Evolutionary conservation across 176 grass and related monocot genomes (phyloP), one percentile per base, ranked within the genome.

Genomic region (Zea luxurians): DNA sequence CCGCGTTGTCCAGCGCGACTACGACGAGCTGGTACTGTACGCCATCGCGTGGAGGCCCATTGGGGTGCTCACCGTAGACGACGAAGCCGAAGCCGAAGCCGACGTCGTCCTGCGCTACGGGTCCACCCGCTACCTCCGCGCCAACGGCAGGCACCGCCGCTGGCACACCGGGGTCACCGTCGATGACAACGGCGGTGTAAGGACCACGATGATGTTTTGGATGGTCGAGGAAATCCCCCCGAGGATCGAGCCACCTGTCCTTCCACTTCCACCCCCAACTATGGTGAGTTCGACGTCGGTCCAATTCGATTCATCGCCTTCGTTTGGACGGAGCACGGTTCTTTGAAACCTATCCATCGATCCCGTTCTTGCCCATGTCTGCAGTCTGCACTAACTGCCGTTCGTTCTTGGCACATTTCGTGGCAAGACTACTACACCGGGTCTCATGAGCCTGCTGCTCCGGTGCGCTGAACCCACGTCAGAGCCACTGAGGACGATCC

Each of bases 151-250:
- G 17, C 2, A 13, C 10, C 27, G 2, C 13, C 36, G 1, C 17
- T 54, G 11, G 52, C 13, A 4, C 49, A 61, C 3, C 4, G 0
- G 1, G 34, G 73, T 83, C 73, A 61, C 27, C 43, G 42, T 61
- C 5, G 64, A 70, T 5, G 8, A 5, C 34, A 2, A 41, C 74
- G 0, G 0, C 64, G 15, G 38, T 17, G 62, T 3, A 65, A 65
- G 37, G 64, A 18, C 8, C 44, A 15, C 7, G 18, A 71, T 41
- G 74, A 36, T 71, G 45, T n/a, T 12, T 7, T 84, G 74, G 82
- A 15, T 3, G n/a, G 44, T 84, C 35, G 13, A 53, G 66, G 15
- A 15, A 13, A 64, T 74, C 59, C 59, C 58, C 47, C n/a, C 4
- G 35, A 82, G 36, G 7, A 2, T 7, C 8, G 0, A 7, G 44